Percentiles rank a stretch among this genome's conserved stretches.
Conservation (phyloP, 2,329 filamentous ascomycete species). For the Ophiosphaerella narmari region DNA sequence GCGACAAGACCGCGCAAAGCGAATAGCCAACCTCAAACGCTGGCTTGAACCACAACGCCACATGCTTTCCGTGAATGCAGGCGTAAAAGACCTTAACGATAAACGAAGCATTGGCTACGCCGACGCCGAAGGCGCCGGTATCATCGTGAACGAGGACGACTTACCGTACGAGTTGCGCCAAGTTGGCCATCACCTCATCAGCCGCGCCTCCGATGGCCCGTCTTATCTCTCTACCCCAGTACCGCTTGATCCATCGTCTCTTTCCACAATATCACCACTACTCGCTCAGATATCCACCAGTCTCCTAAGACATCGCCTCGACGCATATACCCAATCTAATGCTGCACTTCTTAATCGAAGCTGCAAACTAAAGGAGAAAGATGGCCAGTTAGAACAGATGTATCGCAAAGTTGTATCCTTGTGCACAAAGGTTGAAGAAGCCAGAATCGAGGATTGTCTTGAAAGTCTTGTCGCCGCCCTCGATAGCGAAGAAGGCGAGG, state of each 20-base stretch:
- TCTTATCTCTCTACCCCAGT: slow-evolving; percentile 35
- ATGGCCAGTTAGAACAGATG: slow-evolving; percentile 81
- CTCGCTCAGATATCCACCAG: slow-evolving; percentile 39
- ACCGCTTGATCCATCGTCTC: slow-evolving; percentile 20
- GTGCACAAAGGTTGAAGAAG: slow-evolving; percentile 79
- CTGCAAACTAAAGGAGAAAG: slow-evolving; percentile 73
- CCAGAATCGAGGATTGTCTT: slow-evolving; percentile 78
- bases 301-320: slow-evolving; percentile 67
- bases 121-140: slow-evolving; percentile 45
- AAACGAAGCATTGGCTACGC: slow-evolving; percentile 53
- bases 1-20: slow-evolving; percentile 67
- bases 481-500: slow-evolving; percentile 77
- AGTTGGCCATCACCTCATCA: slow-evolving; percentile 32
- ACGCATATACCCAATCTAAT: slow-evolving; percentile 73
- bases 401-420: slow-evolving; percentile 87
- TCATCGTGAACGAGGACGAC: slow-evolving; percentile 33
- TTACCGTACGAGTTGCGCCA: slow-evolving; percentile 36
- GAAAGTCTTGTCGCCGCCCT: slow-evolving; percentile 83
- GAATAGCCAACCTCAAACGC: slow-evolving; percentile 76
- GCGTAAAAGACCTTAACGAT: slow-evolving; percentile 48
- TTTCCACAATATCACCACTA: slow-evolving; percentile 37
- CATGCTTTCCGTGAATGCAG: slow-evolving; percentile 54
- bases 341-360: slow-evolving; percentile 69
- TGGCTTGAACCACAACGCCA: slow-evolving; percentile 72
- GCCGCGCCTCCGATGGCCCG: slow-evolving; percentile 35